Base-by-base conservation (phyloP, 2,329 filamentous ascomycete species). In the Cryphonectria japonica region DNA sequence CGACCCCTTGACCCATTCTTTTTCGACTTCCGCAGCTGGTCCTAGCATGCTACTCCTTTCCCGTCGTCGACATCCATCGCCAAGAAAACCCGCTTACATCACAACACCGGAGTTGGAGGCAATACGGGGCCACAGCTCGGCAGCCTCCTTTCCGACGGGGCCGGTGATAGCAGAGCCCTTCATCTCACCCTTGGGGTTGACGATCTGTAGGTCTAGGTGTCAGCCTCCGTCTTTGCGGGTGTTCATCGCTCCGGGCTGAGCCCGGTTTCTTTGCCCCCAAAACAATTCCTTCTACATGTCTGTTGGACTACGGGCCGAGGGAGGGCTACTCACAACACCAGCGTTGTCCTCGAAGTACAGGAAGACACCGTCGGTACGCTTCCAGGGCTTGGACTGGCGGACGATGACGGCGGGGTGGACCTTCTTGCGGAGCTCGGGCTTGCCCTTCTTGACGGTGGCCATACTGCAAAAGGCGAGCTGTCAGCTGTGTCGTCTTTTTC, bases 181-280 rank as follows among this genome's bases (percentile, higher is more conserved):
- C 96, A 99, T 99, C 89, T 99, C 96, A 88, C 96, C 96, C 93
- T 99, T 99, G 86, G 95, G 94, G 90, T 99, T 99, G 89, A 99
- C 96, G 82, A 99, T 99, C 93, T 96, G 81, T 69, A 68, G 43
- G 63, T 67, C 54, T 60, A 26, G 1, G 22, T 32, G 78, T 87
- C 77, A 86, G 84, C 77, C 71, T 34, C 14, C 29, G 13, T 46
- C 61, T 13, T 37, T 50, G 26, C 61, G 2, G 14, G 22, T 29
- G 11, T 7, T 46, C 11, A 32, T 26, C 46, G 3, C 1, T 16
- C 3, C 34, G 34, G 4, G 7, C 22, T 37, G 34, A 13, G 6
- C 13, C n/a, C 9, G 13, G 2, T 16, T 16, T 14, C 22, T n/a
- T 14, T 34, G 3, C 34, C 34, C 37, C 37, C 9, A 39, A 43